phyloP scores from a whole-genome alignment of 1,284 basidiomycete genomes.

The Exobasidium rhododendri region DNA sequence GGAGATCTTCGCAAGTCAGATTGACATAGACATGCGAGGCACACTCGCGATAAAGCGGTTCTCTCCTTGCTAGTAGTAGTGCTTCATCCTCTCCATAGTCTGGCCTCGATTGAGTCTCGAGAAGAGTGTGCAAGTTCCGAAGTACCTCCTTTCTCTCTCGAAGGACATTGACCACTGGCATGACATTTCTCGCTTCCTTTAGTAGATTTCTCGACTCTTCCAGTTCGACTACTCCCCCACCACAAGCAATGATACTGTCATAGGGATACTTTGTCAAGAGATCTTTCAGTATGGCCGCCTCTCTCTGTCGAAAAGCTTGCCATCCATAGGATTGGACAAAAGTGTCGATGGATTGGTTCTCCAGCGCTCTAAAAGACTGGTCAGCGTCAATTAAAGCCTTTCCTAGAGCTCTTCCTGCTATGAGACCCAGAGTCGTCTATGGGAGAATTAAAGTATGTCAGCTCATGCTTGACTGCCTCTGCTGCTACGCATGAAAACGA shows the following conservation, averaged over 20 bases:
- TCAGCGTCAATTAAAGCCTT: constrained; percentile 18
- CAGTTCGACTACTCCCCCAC: constrained; percentile 20
- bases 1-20: constrained; percentile 5
- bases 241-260: constrained; percentile 16
- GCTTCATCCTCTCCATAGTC: constrained; percentile 12
- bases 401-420: constrained; percentile 15
- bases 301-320: constrained; percentile 10
- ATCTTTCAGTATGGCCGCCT: constrained; percentile 6
- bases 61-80: constrained; percentile 12
- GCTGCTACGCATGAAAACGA: not conserved
- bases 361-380: not conserved
- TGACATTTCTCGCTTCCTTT: not conserved
- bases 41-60: constrained; percentile 14
- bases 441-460: not conserved
- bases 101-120: not conserved
- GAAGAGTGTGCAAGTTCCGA: constrained; percentile 1
- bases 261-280: constrained; percentile 11
- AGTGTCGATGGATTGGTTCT: not conserved
- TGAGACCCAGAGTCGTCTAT: constrained; percentile 21
- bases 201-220: constrained; percentile 2
- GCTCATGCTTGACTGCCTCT: not conserved
- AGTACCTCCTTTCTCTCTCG: constrained; percentile 15
- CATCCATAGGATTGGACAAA: constrained; percentile 16
- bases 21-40: constrained; percentile 13
- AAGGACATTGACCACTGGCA: constrained; percentile 18